Evolutionary conservation across 2,329 filamentous ascomycete species (phyloP).

Genomic region (Calonectria leucothoes): DNA sequence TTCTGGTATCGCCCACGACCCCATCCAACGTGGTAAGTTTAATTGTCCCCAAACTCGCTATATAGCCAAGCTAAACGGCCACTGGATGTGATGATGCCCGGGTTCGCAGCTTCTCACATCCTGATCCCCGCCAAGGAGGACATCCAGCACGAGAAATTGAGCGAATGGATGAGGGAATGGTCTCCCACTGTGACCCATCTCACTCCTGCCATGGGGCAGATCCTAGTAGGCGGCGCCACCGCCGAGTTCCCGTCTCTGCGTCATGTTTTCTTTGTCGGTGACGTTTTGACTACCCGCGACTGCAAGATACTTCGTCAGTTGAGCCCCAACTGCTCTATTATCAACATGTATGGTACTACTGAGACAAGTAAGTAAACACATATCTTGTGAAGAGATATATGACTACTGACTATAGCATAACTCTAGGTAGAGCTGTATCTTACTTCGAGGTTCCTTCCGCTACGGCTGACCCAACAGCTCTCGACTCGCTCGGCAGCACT

Average conservation of each 20-base stretch:
- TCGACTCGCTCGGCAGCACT: conserved; percentile 69
- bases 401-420: conserved; percentile 8
- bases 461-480: conserved; percentile 65
- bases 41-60: not conserved
- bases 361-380: conserved; percentile 46
- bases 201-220: conserved; percentile 96
- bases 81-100: conserved; percentile 88
- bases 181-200: conserved; percentile 85
- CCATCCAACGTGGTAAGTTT: conserved; percentile 62
- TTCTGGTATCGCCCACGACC: conserved; percentile 84
- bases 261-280: conserved; percentile 90
- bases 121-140: conserved; percentile 84
- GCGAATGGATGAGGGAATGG: conserved; percentile 87
- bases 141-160: conserved; percentile 81
- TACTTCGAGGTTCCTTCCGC: conserved; percentile 82
- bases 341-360: conserved; percentile 47
- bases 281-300: conserved; percentile 87
- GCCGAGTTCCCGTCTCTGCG: conserved; percentile 72
- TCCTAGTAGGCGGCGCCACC: conserved; percentile 85
- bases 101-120: conserved; percentile 85
- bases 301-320: conserved; percentile 81
- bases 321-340: conserved; percentile 70
- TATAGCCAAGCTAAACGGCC: not conserved
- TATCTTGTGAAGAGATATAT: conserved; percentile 79
- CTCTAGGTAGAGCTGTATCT: conserved; percentile 71